Evolutionary conservation across 139 green algal species (phyloP), one percentile per base, ranked within the genome.

Genomic region (Chlamydomonas sp.): DNA sequence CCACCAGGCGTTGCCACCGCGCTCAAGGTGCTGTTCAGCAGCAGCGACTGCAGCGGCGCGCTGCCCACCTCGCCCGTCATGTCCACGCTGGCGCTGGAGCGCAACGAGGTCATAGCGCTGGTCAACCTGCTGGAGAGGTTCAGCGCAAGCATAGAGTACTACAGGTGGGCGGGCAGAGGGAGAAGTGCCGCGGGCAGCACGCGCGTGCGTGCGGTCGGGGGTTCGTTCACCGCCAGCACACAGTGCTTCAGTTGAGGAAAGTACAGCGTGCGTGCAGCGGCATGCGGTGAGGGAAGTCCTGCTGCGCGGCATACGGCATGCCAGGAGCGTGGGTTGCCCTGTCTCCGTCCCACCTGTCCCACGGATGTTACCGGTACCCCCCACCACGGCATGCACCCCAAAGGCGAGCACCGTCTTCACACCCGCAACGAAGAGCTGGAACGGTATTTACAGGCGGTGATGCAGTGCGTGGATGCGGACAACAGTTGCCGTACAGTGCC

Each of bases 91-190:
- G 63, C 87, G 16, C 91, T 99, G 64, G 96, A 99, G 79, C 91
- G 97, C 16, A 99, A 99, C 85, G 97, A 99, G 89, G 95, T 98
- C 57, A 98, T 99, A 59, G 96, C 97, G 4, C 91, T 99, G 20
- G 85, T 99, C 85, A 99, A 99, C 90, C 88, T 97, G 57, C 89
- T 99, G 31, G 95, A 95, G 79, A 88, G 96, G 61, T 93, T 99
- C 68, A 95, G 94, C 10, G 82, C 92, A 16, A 95, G 90, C 4
- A 89, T 98, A 66, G 90, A 97, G 82, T 92, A 87, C 66, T 94
- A 95, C 88, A 80, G 87, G 31, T 85, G 68, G 1, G 80, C 31
- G 20, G 15, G 58, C 31, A 49, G 31, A 49, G 31, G 31, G 31
- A 49, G 31, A 49, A 49, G 31, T 49, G 31, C 31, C 31, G 31